Conservation (phyloP, 1,284 basidiomycete species). For the Sanghuangporus baumii region DNA sequence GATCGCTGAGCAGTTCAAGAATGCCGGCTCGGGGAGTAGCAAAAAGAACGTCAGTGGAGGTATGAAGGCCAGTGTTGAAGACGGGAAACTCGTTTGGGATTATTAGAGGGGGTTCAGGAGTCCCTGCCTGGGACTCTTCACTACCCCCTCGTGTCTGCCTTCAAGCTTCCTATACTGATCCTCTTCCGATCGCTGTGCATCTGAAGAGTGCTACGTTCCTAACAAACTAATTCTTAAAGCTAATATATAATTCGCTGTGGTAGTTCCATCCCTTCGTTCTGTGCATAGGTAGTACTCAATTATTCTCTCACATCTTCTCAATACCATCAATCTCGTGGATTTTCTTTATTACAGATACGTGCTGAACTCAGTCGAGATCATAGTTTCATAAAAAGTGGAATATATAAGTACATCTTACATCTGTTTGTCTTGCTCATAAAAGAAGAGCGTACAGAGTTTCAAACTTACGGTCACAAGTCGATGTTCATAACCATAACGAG, state of each 20-base stretch:
- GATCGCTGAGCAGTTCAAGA: constrained; percentile 45
- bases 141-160: background rate
- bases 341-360: background rate
- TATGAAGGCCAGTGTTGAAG: constrained; percentile 45
- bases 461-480: too few relatives aligned
- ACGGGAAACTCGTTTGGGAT: constrained; percentile 54
- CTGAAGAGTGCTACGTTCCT: background rate
- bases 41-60: constrained; percentile 42
- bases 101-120: background rate
- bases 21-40: constrained; percentile 15
- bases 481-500: too few relatives aligned
- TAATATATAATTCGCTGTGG: too few relatives aligned
- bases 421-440: too few relatives aligned
- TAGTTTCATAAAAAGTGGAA: too few relatives aligned
- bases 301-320: background rate
- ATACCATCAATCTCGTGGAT: background rate
- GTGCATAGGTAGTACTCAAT: background rate
- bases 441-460: too few relatives aligned
- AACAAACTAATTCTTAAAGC: too few relatives aligned
- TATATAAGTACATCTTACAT: too few relatives aligned
- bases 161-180: background rate
- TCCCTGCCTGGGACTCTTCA: background rate
- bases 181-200: background rate
- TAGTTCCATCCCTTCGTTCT: too few relatives aligned
- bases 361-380: too few relatives aligned